Conservation (phyloP, 345 rosid species). For the Erodium maritimum region DNA sequence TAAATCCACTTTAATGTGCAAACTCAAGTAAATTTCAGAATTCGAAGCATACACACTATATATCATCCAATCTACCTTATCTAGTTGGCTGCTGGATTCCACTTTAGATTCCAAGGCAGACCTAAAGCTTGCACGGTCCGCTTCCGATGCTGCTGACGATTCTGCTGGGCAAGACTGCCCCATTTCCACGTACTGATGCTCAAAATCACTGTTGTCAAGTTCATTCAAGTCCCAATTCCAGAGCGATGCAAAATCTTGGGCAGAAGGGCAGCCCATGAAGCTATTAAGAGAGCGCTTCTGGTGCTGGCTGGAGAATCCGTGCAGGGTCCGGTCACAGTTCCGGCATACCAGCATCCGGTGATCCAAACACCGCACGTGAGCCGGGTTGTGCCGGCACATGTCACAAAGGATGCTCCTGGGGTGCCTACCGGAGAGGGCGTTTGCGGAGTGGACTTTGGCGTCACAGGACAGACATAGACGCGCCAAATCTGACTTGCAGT, state of each 20-base stretch:
- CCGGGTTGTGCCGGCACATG: constrained; percentile 38
- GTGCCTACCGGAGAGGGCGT: constrained; percentile 66
- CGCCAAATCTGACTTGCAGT: constrained; percentile 80
- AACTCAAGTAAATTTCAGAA: not conserved
- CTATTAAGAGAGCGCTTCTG: constrained; percentile 33
- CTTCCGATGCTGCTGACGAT: constrained; percentile 12
- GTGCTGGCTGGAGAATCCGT: constrained; percentile 37
- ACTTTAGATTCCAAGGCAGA: constrained; percentile 14
- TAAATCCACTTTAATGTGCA: not conserved
- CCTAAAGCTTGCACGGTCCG: constrained; percentile 10
- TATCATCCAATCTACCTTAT: constrained; percentile 16
- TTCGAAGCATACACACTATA: not conserved
- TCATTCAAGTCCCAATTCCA: constrained; percentile 50
- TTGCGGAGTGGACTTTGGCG: constrained; percentile 81
- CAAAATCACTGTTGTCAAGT: constrained; percentile 10
- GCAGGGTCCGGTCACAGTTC: constrained; percentile 46
- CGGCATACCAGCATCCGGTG: constrained; percentile 51
- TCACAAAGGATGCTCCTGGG: constrained; percentile 63
- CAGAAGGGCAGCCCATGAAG: constrained; percentile 67
- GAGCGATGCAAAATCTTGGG: constrained; percentile 50
- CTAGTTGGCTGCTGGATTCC: constrained; percentile 20
- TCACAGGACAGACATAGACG: constrained; percentile 78
- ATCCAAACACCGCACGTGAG: constrained; percentile 43
- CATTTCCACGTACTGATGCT: constrained; percentile 6
- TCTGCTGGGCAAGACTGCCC: constrained; percentile 4